Evolutionary conservation across 257 asterid species (phyloP), one percentile per base, ranked within the genome.

Genomic region (Solanum chilense): DNA sequence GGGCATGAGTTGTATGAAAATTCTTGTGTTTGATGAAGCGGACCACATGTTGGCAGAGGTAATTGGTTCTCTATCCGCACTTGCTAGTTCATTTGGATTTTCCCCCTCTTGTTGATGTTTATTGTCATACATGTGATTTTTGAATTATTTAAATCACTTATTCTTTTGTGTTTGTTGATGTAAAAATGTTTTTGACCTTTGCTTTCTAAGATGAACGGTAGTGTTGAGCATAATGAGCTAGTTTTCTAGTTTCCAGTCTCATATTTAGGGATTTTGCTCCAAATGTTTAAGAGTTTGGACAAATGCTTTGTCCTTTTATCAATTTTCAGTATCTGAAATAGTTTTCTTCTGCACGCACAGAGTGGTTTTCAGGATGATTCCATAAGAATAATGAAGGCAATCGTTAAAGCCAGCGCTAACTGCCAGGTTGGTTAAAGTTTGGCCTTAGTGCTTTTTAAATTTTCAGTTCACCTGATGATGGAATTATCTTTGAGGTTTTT

Each of bases 31-130:
- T 93, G 99, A 97, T 78, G 99, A 97, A 92, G 99, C 98, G 20
- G 99, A 97, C 91, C 98, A 95, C 90, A 97, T 97, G 99, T 89
- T 95, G 90, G 93, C 98, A 71, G 95, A 95, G 98, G 98, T 93
- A 90, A 86, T 87, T 33, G 37, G 56, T 74, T 25, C 56, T 64
- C 25, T 20, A 62, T 84, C 42, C 6, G 3, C 68, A 35, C 15
- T 56, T 58, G 23, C 71, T 20, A 77, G 18, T 77, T 3, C 85
- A 44, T 47, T 47, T 47, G 68, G 21, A 0, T 1, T 47, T 75
- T 3, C 0, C 25, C 85, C 68, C 44, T 47, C 29, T 9, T 80
- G 85, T 47, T 80, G 68, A 45, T 80, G 42, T 49, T 47, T 45
- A 47, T 80, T 6, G 15, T 47, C 47, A 18, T 47, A 16, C 68